Conservation (phyloP, 148 eudicot species). For the Nyssa sinensis region DNA sequence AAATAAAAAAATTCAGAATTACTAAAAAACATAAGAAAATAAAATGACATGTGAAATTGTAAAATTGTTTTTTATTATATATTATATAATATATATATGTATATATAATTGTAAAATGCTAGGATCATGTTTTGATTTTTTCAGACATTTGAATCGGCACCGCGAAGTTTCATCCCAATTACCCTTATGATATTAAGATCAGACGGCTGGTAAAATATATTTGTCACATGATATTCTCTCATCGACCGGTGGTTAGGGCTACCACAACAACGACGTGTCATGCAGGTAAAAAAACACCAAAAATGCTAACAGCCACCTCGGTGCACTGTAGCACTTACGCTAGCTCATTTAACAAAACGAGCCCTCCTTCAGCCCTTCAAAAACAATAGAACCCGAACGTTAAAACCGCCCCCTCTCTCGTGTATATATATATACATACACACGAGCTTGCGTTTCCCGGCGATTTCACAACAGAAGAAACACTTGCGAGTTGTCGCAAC, state of each 20-base stretch:
- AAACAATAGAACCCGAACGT: slow-evolving; percentile 16
- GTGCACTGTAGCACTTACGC: slow-evolving; percentile 4
- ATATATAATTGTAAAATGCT: no score
- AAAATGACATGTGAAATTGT: no score
- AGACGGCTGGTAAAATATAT: not conserved
- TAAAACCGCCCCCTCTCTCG: slow-evolving; percentile 21
- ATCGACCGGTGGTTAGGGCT: not conserved
- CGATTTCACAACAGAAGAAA: slow-evolving; percentile 16
- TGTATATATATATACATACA: slow-evolving; percentile 1
- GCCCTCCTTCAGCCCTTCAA: no score
- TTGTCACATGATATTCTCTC: not conserved
- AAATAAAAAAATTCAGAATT: no score
- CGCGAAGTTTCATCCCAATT: not conserved
- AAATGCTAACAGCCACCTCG: not conserved
- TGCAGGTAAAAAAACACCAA: not conserved
- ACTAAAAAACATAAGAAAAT: no score
- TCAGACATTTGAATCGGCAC: no score
- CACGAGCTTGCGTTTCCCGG: slow-evolving; percentile 32
- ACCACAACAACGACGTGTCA: not conserved
- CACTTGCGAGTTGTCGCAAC: slow-evolving; percentile 9
- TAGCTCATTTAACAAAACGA: no score
- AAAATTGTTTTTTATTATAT: no score
- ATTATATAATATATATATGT: no score
- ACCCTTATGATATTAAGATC: not conserved
- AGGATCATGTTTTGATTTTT: no score